phyloP scores from a whole-genome alignment of 495 filamentous ascomycete genomes.

The Neurospora sp. region DNA sequence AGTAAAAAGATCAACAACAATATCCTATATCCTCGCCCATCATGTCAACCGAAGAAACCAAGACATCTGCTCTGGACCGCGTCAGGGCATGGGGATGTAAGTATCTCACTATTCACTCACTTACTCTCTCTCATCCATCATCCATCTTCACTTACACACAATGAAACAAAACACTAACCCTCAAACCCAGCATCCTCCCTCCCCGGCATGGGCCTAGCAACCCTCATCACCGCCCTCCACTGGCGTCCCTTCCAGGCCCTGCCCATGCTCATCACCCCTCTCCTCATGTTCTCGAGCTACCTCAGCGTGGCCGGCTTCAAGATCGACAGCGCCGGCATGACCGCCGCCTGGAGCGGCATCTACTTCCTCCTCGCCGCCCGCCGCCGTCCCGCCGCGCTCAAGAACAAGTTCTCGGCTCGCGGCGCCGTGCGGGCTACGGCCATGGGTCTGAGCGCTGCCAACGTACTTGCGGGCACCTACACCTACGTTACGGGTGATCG shows the following conservation, averaged over 20 bases:
- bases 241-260: constrained; percentile 62
- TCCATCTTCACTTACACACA: background rate
- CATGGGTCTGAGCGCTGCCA: constrained; percentile 58
- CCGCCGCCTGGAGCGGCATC: constrained; percentile 75
- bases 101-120: background rate
- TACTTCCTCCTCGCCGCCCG: constrained; percentile 71
- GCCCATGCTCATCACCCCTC: constrained; percentile 71
- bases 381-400: constrained; percentile 45
- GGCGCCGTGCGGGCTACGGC: constrained; percentile 63
- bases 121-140: background rate
- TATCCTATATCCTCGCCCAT: background rate
- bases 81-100: constrained; percentile 5
- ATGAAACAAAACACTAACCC: constrained; percentile 1
- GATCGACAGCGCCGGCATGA: constrained; percentile 73
- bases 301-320: constrained; percentile 69
- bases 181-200: constrained; percentile 59
- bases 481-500: constrained; percentile 59
- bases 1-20: background rate
- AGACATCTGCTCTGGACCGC: background rate
- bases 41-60: constrained; percentile 1
- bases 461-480: constrained; percentile 59
- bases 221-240: constrained; percentile 69
- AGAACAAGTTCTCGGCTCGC: constrained; percentile 52
- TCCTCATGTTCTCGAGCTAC: constrained; percentile 81
- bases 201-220: constrained; percentile 67